Evolutionary conservation across 805 yeast species (phyloP).

Genomic region (Lipomyces sp.): DNA sequence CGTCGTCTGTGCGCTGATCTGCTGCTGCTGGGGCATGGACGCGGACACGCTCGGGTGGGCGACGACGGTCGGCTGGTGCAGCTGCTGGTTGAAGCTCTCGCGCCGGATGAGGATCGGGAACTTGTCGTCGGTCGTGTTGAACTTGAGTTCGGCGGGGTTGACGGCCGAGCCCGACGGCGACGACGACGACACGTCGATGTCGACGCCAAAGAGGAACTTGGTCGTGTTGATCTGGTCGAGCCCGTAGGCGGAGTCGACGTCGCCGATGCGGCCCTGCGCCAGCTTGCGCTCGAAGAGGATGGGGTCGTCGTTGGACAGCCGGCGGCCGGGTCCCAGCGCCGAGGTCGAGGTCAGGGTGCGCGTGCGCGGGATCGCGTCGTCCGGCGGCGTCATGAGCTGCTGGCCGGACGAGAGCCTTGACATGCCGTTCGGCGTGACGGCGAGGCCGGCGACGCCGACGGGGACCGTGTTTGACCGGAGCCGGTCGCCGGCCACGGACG

Average conservation of each 20-base stretch:
- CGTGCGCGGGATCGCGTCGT: constrained; percentile 23
- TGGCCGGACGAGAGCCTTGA: constrained; percentile 18
- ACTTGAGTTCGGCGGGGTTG: constrained; percentile 25
- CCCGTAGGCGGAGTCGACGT: constrained; percentile 17
- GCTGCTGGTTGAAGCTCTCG: constrained; percentile 27
- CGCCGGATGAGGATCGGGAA: constrained; percentile 38
- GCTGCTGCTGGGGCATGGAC: constrained; percentile 10
- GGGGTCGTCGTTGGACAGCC: constrained; percentile 24
- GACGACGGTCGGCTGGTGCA: constrained; percentile 3
- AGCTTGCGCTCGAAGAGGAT: constrained; percentile 20
- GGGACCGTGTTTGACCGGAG: constrained; percentile 27
- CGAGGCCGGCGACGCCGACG: constrained; percentile 23
- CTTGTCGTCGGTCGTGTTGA: constrained; percentile 37
- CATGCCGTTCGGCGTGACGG: constrained; percentile 22
- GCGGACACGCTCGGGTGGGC: neutral
- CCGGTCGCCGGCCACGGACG: constrained; percentile 20
- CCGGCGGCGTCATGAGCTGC: constrained; percentile 29
- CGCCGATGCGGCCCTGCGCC: constrained; percentile 4
- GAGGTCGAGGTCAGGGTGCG: constrained; percentile 28
- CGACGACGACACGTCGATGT: constrained; percentile 4
- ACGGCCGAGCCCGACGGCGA: constrained; percentile 1
- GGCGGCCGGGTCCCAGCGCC: constrained; percentile 18
- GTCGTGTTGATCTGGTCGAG: constrained; percentile 24
- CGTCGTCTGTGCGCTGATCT: constrained; percentile 6
- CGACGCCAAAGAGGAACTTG: constrained; percentile 26